Conservation (phyloP, 2,329 filamentous ascomycete species). For the Aspergillus sojae region DNA sequence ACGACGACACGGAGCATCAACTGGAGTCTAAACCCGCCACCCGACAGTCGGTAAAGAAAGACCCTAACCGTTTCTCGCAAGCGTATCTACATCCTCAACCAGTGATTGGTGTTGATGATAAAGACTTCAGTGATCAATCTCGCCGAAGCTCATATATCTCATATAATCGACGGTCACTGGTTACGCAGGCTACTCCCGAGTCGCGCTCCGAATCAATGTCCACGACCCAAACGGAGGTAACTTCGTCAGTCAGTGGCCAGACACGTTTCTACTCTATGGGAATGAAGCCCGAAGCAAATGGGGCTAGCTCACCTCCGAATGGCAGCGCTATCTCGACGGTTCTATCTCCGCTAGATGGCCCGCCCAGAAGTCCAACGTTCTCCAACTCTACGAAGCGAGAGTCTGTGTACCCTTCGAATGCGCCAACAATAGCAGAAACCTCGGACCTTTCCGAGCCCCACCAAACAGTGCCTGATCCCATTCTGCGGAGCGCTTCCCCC, state of each 20-base stretch:
- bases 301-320: constrained; percentile 22
- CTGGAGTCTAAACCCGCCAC: constrained; percentile 32
- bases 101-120: constrained; percentile 27
- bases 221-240: constrained; percentile 29
- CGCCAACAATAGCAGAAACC: constrained; percentile 21
- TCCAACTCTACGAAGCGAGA: constrained; percentile 30
- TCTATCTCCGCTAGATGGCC: constrained; percentile 14
- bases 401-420: constrained; percentile 26
- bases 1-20: constrained; percentile 30
- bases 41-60: constrained; percentile 39
- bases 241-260: constrained; percentile 13
- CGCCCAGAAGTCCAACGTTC: constrained; percentile 23
- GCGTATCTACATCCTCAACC: constrained; percentile 32
- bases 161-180: constrained; percentile 31
- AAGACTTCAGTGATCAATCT: constrained; percentile 31
- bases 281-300: constrained; percentile 16
- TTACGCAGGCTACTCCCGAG: constrained; percentile 22
- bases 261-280: constrained; percentile 21
- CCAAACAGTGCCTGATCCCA: constrained; percentile 28
- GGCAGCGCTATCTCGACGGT: constrained; percentile 18
- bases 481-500: constrained; percentile 34
- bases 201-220: constrained; percentile 34
- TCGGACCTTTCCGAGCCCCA: constrained; percentile 23
- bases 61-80: constrained; percentile 36
- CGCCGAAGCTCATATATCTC: constrained; percentile 33